Conservation (phyloP, 495 filamentous ascomycete genomes). For the Geoglossum glabrum region DNA sequence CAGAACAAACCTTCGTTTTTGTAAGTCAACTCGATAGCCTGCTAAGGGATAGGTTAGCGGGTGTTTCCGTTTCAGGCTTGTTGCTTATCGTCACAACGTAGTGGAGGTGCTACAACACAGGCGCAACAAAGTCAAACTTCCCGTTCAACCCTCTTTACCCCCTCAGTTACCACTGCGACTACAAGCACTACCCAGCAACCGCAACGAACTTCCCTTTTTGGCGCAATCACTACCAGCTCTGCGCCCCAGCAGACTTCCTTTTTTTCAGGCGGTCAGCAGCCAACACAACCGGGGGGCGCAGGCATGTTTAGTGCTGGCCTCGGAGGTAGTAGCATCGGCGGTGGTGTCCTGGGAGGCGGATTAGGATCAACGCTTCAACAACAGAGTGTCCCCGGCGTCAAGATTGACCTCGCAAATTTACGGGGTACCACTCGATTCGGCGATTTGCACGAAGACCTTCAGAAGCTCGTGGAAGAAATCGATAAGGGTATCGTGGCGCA, state of each 20-base stretch:
- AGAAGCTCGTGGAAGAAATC: constrained; percentile 49
- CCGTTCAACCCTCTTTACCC: neutral
- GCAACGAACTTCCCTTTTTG: constrained; percentile 15
- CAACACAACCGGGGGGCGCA: constrained; percentile 1
- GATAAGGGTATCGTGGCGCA: constrained; percentile 55
- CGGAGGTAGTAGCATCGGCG: constrained; percentile 9
- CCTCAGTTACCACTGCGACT: neutral
- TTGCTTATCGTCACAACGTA: neutral
- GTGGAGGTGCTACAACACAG: neutral
- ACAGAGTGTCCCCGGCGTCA: constrained; percentile 45
- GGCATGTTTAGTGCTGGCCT: constrained; percentile 6
- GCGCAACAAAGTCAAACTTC: neutral
- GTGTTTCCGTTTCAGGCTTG: no score
- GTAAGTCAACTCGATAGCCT: neutral
- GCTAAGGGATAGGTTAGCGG: neutral
- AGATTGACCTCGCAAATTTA: constrained; percentile 55
- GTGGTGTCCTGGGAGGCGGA: constrained; percentile 14
- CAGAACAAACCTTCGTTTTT: neutral
- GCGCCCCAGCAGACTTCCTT: constrained; percentile 8
- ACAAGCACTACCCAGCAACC: constrained; percentile 3
- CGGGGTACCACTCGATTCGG: constrained; percentile 74
- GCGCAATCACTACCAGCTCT: constrained; percentile 10
- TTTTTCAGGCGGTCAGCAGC: constrained; percentile 11
- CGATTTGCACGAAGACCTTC: constrained; percentile 68
- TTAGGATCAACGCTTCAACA: constrained; percentile 23